These are phyloP conservation scores for Ceriops decandra DNA, from an alignment of 345 rosid species.

Conservation along the genomic window DNA sequence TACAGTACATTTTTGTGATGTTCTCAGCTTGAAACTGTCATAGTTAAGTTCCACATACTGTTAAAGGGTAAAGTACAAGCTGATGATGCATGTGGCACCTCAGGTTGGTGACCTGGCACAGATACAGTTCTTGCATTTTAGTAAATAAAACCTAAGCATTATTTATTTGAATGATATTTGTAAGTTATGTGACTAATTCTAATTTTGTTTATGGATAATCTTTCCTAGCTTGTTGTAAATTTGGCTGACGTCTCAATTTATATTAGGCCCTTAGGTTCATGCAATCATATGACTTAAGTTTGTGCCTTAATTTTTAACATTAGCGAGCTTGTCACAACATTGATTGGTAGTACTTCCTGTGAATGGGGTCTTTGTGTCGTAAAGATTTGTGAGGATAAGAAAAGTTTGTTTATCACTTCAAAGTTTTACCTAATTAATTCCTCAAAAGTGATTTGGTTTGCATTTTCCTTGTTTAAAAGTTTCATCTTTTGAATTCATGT, in stretches of 20 bases:
- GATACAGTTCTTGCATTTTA: constrained; percentile 4
- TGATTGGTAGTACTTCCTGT: background rate
- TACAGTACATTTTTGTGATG: constrained; percentile 14
- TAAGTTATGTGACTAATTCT: background rate
- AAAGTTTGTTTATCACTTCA: background rate
- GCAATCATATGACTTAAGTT: background rate
- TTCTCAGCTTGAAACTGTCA: constrained; percentile 54
- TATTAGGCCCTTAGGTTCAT: background rate
- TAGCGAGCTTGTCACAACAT: background rate
- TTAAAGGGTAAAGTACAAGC: constrained; percentile 38
- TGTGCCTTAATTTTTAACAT: background rate
- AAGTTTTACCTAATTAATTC: background rate
- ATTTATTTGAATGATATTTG: background rate
- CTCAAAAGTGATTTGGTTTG: background rate
- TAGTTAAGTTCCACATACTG: constrained; percentile 47
- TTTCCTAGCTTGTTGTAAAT: constrained; percentile 1
- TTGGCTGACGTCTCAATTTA: background rate
- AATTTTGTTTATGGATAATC: background rate
- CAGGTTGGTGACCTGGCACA: constrained; percentile 38
- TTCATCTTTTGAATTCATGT: background rate
- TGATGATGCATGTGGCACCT: constrained; percentile 32
- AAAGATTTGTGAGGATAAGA: too few relatives aligned
- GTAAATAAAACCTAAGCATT: too few relatives aligned
- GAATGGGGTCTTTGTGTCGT: too few relatives aligned
- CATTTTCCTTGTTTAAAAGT: background rate